A percentile compares a stretch with the other conserved stretches of the same genome.
Conservation (phyloP, 2,329 filamentous ascomycete species). For the Fusarium guadeloupense region DNA sequence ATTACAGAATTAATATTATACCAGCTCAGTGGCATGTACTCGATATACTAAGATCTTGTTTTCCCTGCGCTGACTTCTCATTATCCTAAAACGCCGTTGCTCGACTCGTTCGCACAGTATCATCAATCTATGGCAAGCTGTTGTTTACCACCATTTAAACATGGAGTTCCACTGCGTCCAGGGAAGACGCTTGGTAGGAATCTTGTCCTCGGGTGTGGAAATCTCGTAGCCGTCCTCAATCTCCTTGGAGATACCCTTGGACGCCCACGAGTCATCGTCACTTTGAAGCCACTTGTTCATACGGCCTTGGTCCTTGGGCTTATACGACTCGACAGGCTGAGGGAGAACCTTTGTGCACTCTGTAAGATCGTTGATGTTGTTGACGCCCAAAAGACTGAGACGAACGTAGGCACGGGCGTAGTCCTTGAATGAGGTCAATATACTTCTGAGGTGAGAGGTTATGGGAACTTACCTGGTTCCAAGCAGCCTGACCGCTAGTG, state of each 20-base stretch:
- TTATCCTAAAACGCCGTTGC: slow-evolving; percentile 9
- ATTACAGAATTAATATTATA: slow-evolving; percentile 12
- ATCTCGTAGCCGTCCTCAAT: slow-evolving; percentile 39
- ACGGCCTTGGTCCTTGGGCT: slow-evolving; percentile 30
- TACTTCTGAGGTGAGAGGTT: fast-evolving
- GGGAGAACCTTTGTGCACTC: slow-evolving; percentile 65
- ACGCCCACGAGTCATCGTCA: slow-evolving; percentile 40
- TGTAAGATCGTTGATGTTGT: slow-evolving; percentile 64
- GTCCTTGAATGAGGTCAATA: slow-evolving; percentile 46
- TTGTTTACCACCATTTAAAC: slow-evolving; percentile 31
- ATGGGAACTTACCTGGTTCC: slow-evolving; percentile 51
- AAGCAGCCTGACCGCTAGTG: slow-evolving; percentile 48
- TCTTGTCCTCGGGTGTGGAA: slow-evolving; percentile 34
- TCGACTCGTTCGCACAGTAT: not conserved
- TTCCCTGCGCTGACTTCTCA: slow-evolving; percentile 5
- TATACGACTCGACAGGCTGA: slow-evolving; percentile 32
- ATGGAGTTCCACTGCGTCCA: slow-evolving; percentile 21
- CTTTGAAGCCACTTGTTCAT: slow-evolving; percentile 44
- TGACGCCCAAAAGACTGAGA: slow-evolving; percentile 63
- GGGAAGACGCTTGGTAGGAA: slow-evolving; percentile 29
- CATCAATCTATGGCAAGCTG: not conserved
- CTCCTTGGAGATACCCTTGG: slow-evolving; percentile 39
- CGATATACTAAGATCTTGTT: slow-evolving; percentile 11
- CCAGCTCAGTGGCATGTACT: slow-evolving; percentile 4
- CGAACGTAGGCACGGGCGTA: slow-evolving; percentile 64